Evolutionary conservation across 768 basidiomycete species (phyloP).

Genomic region (Lentinula sp.): DNA sequence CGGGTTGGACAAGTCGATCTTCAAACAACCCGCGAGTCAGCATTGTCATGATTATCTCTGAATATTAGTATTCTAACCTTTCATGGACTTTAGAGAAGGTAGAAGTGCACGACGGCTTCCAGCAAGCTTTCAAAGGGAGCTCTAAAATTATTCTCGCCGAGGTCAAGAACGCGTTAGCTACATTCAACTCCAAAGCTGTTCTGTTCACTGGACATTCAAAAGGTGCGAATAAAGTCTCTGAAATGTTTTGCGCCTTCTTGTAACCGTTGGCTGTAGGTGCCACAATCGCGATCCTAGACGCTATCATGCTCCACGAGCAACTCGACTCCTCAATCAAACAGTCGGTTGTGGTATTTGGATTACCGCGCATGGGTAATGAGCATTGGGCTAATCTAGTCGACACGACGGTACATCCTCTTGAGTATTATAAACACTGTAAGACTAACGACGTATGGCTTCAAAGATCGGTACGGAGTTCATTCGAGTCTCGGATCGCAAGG

Average conservation of each 20-base stretch:
- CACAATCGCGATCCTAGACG: neutral
- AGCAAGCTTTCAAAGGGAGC: neutral
- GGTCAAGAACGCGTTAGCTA: neutral
- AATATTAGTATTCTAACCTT: neutral
- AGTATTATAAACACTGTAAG: conserved; percentile 1
- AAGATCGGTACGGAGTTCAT: neutral
- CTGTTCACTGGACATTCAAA: neutral
- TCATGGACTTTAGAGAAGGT: neutral
- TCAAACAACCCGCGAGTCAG: neutral
- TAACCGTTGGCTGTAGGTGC: neutral
- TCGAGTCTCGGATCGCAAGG: neutral
- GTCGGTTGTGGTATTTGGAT: neutral
- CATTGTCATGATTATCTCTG: neutral
- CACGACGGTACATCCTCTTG: conserved; percentile 5
- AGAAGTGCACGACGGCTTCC: neutral
- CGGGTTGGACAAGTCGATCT: neutral
- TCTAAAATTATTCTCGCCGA: neutral
- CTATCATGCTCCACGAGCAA: neutral
- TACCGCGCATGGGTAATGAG: conserved; percentile 7
- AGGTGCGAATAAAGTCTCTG: neutral
- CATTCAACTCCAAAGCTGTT: neutral
- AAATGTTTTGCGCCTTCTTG: neutral
- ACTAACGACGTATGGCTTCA: neutral
- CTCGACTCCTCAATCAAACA: neutral
- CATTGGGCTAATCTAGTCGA: conserved; percentile 9